A percentile compares a stretch with the other conserved stretches of the same genome.
Conservation (phyloP, 345 rosid genomes). For the Rhodamnia rubescens region DNA sequence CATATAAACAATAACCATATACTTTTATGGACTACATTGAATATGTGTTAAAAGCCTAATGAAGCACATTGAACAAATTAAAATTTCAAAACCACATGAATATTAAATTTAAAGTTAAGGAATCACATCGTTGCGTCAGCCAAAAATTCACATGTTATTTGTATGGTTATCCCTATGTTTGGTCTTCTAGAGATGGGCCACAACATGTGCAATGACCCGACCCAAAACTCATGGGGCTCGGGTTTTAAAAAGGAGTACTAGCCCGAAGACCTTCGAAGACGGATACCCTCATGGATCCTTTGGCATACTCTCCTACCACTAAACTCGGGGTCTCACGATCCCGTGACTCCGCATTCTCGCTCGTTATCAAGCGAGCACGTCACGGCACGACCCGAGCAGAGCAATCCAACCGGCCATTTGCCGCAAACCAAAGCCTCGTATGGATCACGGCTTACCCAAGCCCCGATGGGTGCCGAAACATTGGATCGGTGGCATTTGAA, state of each 20-base stretch:
- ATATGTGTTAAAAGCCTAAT: too few species aligned
- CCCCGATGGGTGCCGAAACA: neutral
- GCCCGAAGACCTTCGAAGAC: neutral
- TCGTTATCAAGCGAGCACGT: neutral
- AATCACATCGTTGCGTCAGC: too few species aligned
- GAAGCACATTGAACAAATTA: too few species aligned
- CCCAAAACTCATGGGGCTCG: neutral
- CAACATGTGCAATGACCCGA: neutral
- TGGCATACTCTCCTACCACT: too few species aligned
- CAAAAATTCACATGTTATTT: too few species aligned
- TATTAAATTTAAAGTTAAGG: too few species aligned
- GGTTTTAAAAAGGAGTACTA: neutral
- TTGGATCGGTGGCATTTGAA: neutral
- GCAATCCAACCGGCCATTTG: neutral
- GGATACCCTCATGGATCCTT: too few species aligned
- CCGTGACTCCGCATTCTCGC: neutral
- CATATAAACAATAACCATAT: too few species aligned
- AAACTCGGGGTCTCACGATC: neutral
- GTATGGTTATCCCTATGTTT: neutral
- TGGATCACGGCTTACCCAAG: neutral
- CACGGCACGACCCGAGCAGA: neutral
- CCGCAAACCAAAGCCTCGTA: neutral
- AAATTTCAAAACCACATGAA: too few species aligned
- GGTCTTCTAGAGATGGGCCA: neutral
- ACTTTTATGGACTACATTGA: too few species aligned